Percentiles rank a stretch among this genome's conserved stretches.
phyloP scores from a whole-genome alignment of 1,284 basidiomycete species.

The Afroboletus lepidellus region DNA sequence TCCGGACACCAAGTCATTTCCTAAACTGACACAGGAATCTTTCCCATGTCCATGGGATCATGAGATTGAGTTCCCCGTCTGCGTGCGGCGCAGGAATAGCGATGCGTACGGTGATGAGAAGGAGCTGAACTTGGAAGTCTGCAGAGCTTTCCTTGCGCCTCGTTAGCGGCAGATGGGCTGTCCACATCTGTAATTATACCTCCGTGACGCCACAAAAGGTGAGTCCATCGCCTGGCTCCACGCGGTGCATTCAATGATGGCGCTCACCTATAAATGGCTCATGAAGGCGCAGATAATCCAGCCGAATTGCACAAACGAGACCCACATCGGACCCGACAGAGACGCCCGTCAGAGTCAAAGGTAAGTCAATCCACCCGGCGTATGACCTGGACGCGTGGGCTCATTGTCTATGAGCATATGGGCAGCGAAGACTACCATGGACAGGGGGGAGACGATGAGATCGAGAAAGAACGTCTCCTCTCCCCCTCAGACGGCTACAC shows the following conservation, averaged over 20 bases:
- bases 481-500: constrained; percentile 2
- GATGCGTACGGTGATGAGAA: not conserved
- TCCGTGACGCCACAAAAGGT: not conserved
- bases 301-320: not conserved
- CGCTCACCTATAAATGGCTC: constrained; percentile 15
- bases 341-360: not conserved
- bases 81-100: not conserved
- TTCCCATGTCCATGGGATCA: constrained; percentile 1
- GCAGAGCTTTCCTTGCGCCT: not conserved
- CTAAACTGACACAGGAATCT: not conserved
- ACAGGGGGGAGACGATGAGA: constrained; percentile 9
- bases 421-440: constrained; percentile 11
- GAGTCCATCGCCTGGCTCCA: not conserved
- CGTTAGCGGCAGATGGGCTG: not conserved
- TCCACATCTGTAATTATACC: not conserved
- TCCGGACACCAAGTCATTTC: not conserved
- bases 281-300: no score
- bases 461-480: constrained; percentile 19
- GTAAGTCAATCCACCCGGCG: not conserved
- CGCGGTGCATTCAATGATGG: not conserved
- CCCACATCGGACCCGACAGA: not conserved
- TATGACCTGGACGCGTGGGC: not conserved
- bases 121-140: not conserved
- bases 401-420: constrained; percentile 20
- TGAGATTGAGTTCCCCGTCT: not conserved